phyloP scores from a whole-genome alignment of 2,329 filamentous ascomycete genomes.

The Diaporthe longicolla region DNA sequence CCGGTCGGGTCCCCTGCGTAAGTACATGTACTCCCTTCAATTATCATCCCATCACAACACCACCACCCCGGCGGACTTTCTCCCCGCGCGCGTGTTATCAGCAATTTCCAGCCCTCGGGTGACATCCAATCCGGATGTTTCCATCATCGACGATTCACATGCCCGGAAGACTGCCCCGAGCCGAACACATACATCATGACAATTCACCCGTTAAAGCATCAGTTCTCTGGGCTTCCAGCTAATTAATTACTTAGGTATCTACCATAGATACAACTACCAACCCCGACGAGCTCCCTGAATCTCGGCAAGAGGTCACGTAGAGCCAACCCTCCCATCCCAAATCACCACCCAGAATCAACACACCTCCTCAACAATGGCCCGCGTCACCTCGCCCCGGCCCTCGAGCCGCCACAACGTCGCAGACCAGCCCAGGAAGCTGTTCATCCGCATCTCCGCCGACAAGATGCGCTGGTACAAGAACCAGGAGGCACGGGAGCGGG shows the following conservation, averaged over 20 bases:
- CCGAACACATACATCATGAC: not conserved
- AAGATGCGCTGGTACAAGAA: conserved; percentile 38
- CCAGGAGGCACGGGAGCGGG: conserved; percentile 16
- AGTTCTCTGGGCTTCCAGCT: not conserved
- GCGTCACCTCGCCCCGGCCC: conserved; percentile 28
- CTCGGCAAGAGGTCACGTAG: not conserved
- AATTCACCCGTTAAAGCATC: not conserved
- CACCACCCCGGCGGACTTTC: conserved; percentile 20
- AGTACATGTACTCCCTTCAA: not conserved
- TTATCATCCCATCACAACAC: conserved; percentile 14
- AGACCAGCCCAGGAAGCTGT: conserved; percentile 28
- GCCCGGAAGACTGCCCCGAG: not conserved
- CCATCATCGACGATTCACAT: conserved; percentile 12
- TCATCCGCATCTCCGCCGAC: conserved; percentile 34
- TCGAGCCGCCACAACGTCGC: conserved; percentile 19
- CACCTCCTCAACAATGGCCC: conserved; percentile 3
- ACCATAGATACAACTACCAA: conserved; percentile 2
- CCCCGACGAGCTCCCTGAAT: not conserved
- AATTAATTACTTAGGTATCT: no score
- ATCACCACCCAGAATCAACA: not conserved
- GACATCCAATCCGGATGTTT: not conserved
- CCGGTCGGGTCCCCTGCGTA: conserved; percentile 16
- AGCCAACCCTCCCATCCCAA: not conserved
- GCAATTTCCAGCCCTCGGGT: conserved; percentile 11
- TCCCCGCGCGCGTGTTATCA: not conserved